These are phyloP conservation scores for Monosporascus sp. DNA, from an alignment of 2,329 filamentous ascomycete genomes.

Conservation along the genomic window DNA sequence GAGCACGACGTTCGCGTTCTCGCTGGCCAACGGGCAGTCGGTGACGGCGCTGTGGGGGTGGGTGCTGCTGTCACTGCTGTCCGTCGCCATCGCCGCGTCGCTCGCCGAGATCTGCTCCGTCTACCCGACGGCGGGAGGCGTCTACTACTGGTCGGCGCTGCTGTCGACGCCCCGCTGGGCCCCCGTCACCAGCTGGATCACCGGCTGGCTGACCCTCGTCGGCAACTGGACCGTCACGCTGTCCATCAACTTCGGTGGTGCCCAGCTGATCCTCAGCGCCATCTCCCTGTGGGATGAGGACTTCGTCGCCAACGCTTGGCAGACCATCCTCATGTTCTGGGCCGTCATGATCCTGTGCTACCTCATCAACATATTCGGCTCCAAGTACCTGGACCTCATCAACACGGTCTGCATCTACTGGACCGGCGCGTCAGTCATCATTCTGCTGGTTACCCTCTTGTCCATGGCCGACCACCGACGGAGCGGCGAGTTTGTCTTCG, in stretches of 20 bases:
- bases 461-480: conserved; percentile 53
- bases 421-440: conserved; percentile 59
- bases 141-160: conserved; percentile 70
- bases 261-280: conserved; percentile 59
- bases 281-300: conserved; percentile 67
- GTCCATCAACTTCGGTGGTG: conserved; percentile 66
- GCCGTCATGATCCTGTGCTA: conserved; percentile 63
- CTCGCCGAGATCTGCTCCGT: conserved; percentile 66
- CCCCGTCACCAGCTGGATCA: conserved; percentile 63
- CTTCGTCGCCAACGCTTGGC: conserved; percentile 62
- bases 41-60: conserved; percentile 68
- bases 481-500: conserved; percentile 60
- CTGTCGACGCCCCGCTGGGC: conserved; percentile 60
- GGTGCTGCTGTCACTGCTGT: conserved; percentile 60
- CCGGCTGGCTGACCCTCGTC: conserved; percentile 66
- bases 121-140: conserved; percentile 62
- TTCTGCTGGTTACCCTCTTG: conserved; percentile 46
- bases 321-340: conserved; percentile 69
- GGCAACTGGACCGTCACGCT: conserved; percentile 65
- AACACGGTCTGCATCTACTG: conserved; percentile 71
- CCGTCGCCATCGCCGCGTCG: conserved; percentile 58
- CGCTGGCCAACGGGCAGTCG: conserved; percentile 61
- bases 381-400: conserved; percentile 57
- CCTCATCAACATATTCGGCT: conserved; percentile 58
- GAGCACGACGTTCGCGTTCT: conserved; percentile 63